phyloP scores from a whole-genome alignment of 176 grass and related monocot species.

The Oryza longistaminata region DNA sequence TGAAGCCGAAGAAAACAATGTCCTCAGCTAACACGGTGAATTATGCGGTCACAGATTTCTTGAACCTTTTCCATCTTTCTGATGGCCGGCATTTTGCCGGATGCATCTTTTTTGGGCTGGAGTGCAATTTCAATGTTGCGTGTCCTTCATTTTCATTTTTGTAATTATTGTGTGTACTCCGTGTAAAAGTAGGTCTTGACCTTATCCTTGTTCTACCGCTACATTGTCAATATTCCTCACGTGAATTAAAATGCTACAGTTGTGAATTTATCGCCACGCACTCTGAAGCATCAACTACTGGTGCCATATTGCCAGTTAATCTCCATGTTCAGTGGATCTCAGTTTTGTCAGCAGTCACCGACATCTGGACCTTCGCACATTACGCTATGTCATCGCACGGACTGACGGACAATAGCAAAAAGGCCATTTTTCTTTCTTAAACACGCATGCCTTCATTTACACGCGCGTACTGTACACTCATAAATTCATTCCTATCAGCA shows the following conservation, averaged over 20 bases:
- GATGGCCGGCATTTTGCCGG: neutral
- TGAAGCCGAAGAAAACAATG: neutral
- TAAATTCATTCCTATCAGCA: too few relatives aligned
- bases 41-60: conserved; percentile 3
- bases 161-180: conserved; percentile 31
- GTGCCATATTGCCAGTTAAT: neutral
- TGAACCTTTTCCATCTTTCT: neutral
- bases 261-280: neutral
- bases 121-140: conserved; percentile 1
- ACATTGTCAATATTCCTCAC: conserved; percentile 17
- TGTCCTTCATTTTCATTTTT: conserved; percentile 10
- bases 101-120: conserved; percentile 19
- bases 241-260: neutral
- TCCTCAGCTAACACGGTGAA: neutral
- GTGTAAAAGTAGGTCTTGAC: conserved; percentile 1
- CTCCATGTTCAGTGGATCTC: neutral
- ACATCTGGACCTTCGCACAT: neutral
- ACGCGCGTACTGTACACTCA: too few relatives aligned
- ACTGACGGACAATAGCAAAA: neutral
- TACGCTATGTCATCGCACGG: neutral
- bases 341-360: neutral
- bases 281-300: neutral
- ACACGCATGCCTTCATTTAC: too few relatives aligned
- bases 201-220: neutral
- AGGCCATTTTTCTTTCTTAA: too few relatives aligned